Evolutionary conservation across 75 land plant species (phyloP).

Genomic region (Ceratopteris richardii): DNA sequence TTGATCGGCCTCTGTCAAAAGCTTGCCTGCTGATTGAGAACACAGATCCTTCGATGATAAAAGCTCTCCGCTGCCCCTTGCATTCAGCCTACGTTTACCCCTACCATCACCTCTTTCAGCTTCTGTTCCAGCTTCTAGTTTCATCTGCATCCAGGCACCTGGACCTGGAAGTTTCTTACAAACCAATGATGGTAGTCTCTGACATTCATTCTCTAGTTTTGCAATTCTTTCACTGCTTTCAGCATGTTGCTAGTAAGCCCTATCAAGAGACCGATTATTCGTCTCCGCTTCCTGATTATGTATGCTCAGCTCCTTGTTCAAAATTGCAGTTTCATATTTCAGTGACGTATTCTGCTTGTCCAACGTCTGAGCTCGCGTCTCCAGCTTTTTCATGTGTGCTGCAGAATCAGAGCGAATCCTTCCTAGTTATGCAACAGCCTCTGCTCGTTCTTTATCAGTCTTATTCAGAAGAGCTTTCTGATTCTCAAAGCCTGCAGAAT

Average conservation of each 20-base stretch:
- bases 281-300: slow-evolving; percentile 78
- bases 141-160: slow-evolving; percentile 43
- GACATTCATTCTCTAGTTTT: slow-evolving; percentile 86
- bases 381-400: slow-evolving; percentile 17
- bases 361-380: slow-evolving; percentile 30
- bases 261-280: slow-evolving; percentile 56
- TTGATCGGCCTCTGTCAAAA: too few species aligned
- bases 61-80: neutral
- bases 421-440: slow-evolving; percentile 5
- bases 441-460: slow-evolving; percentile 6
- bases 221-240: slow-evolving; percentile 74
- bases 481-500: slow-evolving; percentile 14
- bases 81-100: neutral
- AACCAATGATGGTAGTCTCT: slow-evolving; percentile 70
- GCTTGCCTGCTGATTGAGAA: too few species aligned
- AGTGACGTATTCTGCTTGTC: slow-evolving; percentile 64
- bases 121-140: slow-evolving; percentile 34
- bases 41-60: neutral
- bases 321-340: slow-evolving; percentile 61
- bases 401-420: slow-evolving; percentile 9
- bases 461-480: slow-evolving; percentile 7
- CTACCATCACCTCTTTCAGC: neutral
- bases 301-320: slow-evolving; percentile 70
- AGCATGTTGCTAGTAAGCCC: slow-evolving; percentile 62
- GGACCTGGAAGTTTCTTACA: slow-evolving; percentile 73